A percentile compares a stretch with the other conserved stretches of the same genome.
Evolutionary conservation across 1,284 basidiomycete species (phyloP).

Genomic region (Athelia sp.): DNA sequence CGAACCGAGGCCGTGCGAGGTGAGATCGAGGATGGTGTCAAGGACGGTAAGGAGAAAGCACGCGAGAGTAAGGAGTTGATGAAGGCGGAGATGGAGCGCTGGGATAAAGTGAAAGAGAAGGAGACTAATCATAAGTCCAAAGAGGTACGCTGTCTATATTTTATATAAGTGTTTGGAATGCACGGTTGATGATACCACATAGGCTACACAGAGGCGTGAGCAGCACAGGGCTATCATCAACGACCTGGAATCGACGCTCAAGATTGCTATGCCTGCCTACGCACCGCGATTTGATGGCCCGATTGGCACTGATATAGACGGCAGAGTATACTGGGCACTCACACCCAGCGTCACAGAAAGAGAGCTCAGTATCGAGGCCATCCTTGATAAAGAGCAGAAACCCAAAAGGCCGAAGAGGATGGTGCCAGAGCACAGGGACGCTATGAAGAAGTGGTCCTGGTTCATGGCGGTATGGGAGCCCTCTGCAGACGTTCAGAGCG

Average conservation of each 20-base stretch:
- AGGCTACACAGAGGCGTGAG: conserved; percentile 19
- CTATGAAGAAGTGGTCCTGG: conserved; percentile 62
- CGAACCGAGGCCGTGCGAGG: conserved; percentile 43
- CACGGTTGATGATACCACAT: background rate
- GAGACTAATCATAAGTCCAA: conserved; percentile 6
- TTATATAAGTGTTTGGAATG: too few relatives aligned
- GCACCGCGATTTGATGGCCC: conserved; percentile 36
- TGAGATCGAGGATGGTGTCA: conserved; percentile 50
- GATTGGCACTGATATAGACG: conserved; percentile 47
- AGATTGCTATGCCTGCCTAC: conserved; percentile 31
- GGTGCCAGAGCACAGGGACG: conserved; percentile 33
- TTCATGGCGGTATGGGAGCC: conserved; percentile 59
- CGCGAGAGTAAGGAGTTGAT: conserved; percentile 45
- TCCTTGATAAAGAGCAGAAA: conserved; percentile 15
- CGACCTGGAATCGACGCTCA: conserved; percentile 34
- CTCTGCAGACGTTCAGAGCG: conserved; percentile 18
- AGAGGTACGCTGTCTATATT: conserved; percentile 17
- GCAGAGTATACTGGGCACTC: conserved; percentile 49
- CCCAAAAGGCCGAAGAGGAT: conserved; percentile 21
- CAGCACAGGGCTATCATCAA: conserved; percentile 31
- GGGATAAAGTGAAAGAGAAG: conserved; percentile 28
- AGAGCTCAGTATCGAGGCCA: conserved; percentile 35
- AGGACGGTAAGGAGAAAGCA: conserved; percentile 47
- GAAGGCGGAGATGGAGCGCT: conserved; percentile 40
- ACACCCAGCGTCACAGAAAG: conserved; percentile 43